Percentiles rank a stretch among this genome's conserved stretches.
Conservation (phyloP, 2,329 filamentous ascomycete species). For the Claviceps maximensis region DNA sequence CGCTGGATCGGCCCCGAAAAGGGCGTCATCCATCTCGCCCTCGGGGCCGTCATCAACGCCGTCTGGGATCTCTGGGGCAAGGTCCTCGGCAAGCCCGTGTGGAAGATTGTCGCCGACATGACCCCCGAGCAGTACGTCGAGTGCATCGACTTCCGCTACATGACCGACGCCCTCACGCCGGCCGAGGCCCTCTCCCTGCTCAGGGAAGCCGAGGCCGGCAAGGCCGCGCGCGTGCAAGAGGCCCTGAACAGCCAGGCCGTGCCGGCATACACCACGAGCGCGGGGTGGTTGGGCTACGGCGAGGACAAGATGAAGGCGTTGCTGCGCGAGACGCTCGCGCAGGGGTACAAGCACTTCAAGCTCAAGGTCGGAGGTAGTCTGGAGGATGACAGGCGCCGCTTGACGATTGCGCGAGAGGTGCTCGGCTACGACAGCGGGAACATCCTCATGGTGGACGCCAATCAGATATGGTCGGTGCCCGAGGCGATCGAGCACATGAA, state of each 20-base stretch:
- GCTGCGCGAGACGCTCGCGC: conserved; percentile 57
- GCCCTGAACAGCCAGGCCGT: conserved; percentile 64
- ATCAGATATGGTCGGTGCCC: conserved; percentile 84
- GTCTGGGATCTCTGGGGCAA: conserved; percentile 96
- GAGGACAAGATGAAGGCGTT: conserved; percentile 75
- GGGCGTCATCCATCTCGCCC: conserved; percentile 82
- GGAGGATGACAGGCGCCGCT: conserved; percentile 55
- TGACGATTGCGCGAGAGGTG: conserved; percentile 63
- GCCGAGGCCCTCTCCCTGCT: conserved; percentile 68
- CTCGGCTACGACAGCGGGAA: conserved; percentile 75
- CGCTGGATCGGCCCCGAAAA: conserved; percentile 94
- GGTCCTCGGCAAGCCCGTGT: conserved; percentile 72
- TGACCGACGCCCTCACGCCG: conserved; percentile 82
- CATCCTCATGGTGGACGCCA: conserved; percentile 84
- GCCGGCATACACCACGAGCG: conserved; percentile 80
- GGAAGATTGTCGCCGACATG: conserved; percentile 85
- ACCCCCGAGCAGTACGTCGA: conserved; percentile 71
- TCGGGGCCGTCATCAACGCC: conserved; percentile 80
- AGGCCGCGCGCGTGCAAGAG: conserved; percentile 58
- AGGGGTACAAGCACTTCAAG: conserved; percentile 81
- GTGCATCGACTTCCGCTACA: conserved; percentile 91
- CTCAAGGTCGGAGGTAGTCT: conserved; percentile 71
- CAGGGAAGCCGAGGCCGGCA: conserved; percentile 49
- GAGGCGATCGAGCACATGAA: conserved; percentile 83
- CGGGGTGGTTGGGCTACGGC: conserved; percentile 83